Conservation (phyloP, 169 alveolate species). For the Plasmodium malariae region DNA sequence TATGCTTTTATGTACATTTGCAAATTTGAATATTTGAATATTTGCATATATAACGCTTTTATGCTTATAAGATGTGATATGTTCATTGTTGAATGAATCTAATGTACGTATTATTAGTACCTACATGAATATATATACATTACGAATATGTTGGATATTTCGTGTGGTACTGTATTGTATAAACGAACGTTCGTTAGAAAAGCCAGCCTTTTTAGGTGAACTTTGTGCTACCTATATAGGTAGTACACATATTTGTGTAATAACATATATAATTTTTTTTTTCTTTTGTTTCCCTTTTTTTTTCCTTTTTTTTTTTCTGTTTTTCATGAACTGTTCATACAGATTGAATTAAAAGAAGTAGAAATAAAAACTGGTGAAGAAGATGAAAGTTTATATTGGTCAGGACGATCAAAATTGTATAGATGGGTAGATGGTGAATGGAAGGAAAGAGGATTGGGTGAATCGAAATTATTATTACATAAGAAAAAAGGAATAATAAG, state of each 20-base stretch:
- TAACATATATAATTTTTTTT: neutral
- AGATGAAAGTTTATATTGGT: conserved; percentile 96
- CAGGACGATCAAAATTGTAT: conserved; percentile 94
- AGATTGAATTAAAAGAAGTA: conserved; percentile 95
- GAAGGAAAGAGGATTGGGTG: conserved; percentile 99
- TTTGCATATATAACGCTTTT: too few species aligned
- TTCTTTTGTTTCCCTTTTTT: conserved; percentile 3
- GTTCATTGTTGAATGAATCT: too few species aligned
- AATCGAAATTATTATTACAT: conserved; percentile 95
- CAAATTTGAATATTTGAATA: too few species aligned
- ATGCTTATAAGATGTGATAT: too few species aligned
- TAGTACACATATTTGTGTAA: neutral
- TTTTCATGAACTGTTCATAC: neutral
- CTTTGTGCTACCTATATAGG: neutral
- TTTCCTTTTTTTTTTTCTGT: conserved; percentile 10
- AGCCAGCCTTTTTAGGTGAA: too few species aligned
- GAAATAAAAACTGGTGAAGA: conserved; percentile 97
- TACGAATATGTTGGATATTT: too few species aligned
- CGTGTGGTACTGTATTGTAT: too few species aligned
- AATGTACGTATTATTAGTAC: too few species aligned
- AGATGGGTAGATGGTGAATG: conserved; percentile 95
- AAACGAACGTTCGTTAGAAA: too few species aligned
- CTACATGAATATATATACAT: too few species aligned
- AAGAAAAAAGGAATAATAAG: conserved; percentile 93
- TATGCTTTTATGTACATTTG: neutral